A percentile compares a stretch with the other conserved stretches of the same genome.
Evolutionary conservation across 1,284 basidiomycete species (phyloP).

Genomic region (Ganoderma boninense): DNA sequence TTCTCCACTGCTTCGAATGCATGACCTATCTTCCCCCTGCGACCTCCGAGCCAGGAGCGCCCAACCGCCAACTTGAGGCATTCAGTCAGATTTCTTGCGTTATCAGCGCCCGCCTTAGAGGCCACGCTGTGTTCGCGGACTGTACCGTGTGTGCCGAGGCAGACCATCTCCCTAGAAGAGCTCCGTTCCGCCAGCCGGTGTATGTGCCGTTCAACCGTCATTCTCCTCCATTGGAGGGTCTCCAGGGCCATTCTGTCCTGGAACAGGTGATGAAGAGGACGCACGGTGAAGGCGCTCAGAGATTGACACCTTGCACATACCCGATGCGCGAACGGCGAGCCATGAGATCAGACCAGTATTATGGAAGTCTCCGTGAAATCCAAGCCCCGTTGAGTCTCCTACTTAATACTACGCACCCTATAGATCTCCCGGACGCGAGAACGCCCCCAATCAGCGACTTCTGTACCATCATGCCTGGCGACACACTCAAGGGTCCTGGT

Average conservation of each 20-base stretch:
- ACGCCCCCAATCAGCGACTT: constrained; percentile 34
- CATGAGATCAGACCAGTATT: constrained; percentile 24
- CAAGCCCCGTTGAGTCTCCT: constrained; percentile 29
- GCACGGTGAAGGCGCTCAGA: constrained; percentile 13
- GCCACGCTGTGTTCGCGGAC: constrained; percentile 32
- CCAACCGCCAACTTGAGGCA: constrained; percentile 15
- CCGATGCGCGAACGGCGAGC: constrained; percentile 11
- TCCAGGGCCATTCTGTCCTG: constrained; percentile 1
- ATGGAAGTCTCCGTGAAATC: constrained; percentile 26
- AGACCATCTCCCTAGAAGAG: constrained; percentile 5
- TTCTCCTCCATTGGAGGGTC: constrained; percentile 1
- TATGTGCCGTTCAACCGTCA: neutral
- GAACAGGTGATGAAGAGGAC: constrained; percentile 18
- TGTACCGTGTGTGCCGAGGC: constrained; percentile 14
- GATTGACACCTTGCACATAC: neutral
- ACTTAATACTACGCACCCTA: constrained; percentile 29
- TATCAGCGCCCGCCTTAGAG: constrained; percentile 22
- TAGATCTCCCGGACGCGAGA: constrained; percentile 20
- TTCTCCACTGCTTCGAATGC: constrained; percentile 20
- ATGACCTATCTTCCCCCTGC: constrained; percentile 27
- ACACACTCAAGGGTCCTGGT: constrained; percentile 16
- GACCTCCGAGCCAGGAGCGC: constrained; percentile 25
- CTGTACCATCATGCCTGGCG: constrained; percentile 24
- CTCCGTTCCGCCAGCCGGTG: neutral
- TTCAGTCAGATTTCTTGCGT: constrained; percentile 20